Evolutionary conservation across 2,329 filamentous ascomycete genomes (phyloP).

Genomic region (Aureobasidium sp.): DNA sequence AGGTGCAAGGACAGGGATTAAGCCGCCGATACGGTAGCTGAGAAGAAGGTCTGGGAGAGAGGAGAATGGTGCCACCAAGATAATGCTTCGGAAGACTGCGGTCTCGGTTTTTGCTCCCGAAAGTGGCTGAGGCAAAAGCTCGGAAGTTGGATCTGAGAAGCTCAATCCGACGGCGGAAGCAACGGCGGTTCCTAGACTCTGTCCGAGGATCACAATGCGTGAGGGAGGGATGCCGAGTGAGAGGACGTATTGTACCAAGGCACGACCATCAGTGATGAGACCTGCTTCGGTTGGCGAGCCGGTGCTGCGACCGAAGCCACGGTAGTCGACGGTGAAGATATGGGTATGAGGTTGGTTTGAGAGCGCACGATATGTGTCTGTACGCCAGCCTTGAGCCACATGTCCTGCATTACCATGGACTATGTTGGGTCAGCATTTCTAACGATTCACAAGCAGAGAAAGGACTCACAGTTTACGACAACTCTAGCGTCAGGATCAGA

Average conservation of each 20-base stretch:
- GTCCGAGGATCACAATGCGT: slow-evolving; percentile 74
- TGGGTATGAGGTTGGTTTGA: slow-evolving; percentile 68
- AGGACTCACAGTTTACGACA: slow-evolving; percentile 46
- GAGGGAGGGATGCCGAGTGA: slow-evolving; percentile 58
- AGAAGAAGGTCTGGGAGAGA: slow-evolving; percentile 65
- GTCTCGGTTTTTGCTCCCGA: slow-evolving; percentile 22
- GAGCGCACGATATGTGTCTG: slow-evolving; percentile 69
- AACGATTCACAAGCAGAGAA: too few species aligned
- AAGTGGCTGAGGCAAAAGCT: not conserved
- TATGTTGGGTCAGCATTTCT: not conserved
- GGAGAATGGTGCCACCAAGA: slow-evolving; percentile 75
- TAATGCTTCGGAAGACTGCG: slow-evolving; percentile 65
- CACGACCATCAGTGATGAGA: slow-evolving; percentile 69
- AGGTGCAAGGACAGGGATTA: slow-evolving; percentile 72
- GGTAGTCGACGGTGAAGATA: slow-evolving; percentile 83
- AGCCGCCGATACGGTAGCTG: slow-evolving; percentile 70
- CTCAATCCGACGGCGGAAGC: slow-evolving; percentile 66
- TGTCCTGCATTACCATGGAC: slow-evolving; percentile 70
- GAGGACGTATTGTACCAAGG: slow-evolving; percentile 67
- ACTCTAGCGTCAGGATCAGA: slow-evolving; percentile 47
- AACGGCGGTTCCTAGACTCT: slow-evolving; percentile 84
- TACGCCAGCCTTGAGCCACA: slow-evolving; percentile 69
- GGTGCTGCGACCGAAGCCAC: slow-evolving; percentile 75
- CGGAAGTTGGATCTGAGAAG: slow-evolving; percentile 41
- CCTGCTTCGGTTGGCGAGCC: slow-evolving; percentile 76